Evolutionary conservation across 345 rosid genomes (phyloP).

Genomic region (Chamaenerion angustifolium): DNA sequence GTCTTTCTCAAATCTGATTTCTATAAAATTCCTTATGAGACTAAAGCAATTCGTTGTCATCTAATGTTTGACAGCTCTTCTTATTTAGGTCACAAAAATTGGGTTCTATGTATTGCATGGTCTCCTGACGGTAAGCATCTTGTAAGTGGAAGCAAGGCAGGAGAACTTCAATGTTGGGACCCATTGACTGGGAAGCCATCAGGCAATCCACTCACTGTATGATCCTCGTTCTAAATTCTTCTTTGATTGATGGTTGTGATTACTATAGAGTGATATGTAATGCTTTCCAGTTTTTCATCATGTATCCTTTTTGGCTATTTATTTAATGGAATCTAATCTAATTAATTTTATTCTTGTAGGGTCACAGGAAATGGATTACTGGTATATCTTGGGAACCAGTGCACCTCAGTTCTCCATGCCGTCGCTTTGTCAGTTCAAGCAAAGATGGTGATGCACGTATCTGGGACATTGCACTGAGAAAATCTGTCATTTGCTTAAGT

Average conservation of each 20-base stretch:
- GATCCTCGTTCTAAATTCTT: conserved; percentile 2
- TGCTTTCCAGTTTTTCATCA: too few species aligned
- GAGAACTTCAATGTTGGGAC: conserved; percentile 81
- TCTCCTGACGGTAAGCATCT: conserved; percentile 90
- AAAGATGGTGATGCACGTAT: conserved; percentile 98
- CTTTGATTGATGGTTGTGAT: not conserved
- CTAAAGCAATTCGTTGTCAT: too few species aligned
- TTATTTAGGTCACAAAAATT: conserved; percentile 80
- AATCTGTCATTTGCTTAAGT: conserved; percentile 60
- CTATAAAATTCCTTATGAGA: too few species aligned
- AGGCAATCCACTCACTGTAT: conserved; percentile 56
- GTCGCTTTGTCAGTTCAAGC: conserved; percentile 90
- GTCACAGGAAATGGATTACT: conserved; percentile 98
- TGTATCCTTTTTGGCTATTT: conserved; percentile 1
- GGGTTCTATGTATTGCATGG: conserved; percentile 94
- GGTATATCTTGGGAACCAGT: conserved; percentile 97
- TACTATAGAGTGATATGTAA: too few species aligned
- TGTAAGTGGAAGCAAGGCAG: conserved; percentile 81
- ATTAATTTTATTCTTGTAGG: conserved; percentile 30
- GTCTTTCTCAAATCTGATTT: too few species aligned
- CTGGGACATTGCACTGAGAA: conserved; percentile 69
- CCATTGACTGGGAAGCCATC: conserved; percentile 65
- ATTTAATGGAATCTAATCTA: conserved; percentile 3
- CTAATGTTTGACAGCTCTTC: not conserved
- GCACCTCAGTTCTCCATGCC: conserved; percentile 82